Conservation (phyloP, 768 basidiomycete species). For the Suillus subaureus region DNA sequence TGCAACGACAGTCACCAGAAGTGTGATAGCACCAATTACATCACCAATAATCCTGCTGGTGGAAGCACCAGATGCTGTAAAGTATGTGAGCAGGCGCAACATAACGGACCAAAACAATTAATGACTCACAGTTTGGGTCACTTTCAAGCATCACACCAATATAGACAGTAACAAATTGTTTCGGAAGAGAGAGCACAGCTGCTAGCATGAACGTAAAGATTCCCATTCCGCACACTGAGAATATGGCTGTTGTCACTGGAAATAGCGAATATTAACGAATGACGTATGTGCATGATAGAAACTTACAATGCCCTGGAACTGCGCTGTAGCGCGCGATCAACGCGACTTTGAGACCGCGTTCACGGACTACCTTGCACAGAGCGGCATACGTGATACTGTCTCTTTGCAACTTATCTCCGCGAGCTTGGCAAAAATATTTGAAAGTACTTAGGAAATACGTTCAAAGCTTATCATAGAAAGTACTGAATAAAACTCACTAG, state of each 20-base stretch:
- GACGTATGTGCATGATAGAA: not conserved
- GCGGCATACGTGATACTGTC: slow-evolving; percentile 51
- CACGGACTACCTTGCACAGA: slow-evolving; percentile 63
- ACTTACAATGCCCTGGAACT: slow-evolving; percentile 81
- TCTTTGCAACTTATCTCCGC: slow-evolving; percentile 66
- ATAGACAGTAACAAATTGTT: slow-evolving; percentile 77
- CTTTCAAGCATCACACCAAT: slow-evolving; percentile 68
- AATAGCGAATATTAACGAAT: slow-evolving; percentile 3
- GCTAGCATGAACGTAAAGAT: slow-evolving; percentile 68
- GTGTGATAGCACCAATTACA: slow-evolving; percentile 60
- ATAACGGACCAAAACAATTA: not conserved
- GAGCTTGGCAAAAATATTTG: slow-evolving; percentile 71
- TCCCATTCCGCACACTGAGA: slow-evolving; percentile 80
- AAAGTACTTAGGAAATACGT: slow-evolving; percentile 54
- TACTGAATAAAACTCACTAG: slow-evolving; percentile 49
- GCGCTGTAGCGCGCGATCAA: slow-evolving; percentile 71
- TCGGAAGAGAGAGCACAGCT: slow-evolving; percentile 78
- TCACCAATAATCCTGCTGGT: slow-evolving; percentile 65
- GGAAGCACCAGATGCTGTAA: slow-evolving; percentile 31
- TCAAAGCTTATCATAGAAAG: not conserved
- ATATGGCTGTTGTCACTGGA: slow-evolving; percentile 77
- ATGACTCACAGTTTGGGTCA: slow-evolving; percentile 34
- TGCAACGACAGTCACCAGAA: slow-evolving; percentile 66
- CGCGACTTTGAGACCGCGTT: slow-evolving; percentile 81
- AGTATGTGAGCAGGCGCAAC: not conserved